Percentiles rank a stretch among this genome's conserved stretches.
Conservation (phyloP, 345 rosid genomes). For the Salix arbutifolia region DNA sequence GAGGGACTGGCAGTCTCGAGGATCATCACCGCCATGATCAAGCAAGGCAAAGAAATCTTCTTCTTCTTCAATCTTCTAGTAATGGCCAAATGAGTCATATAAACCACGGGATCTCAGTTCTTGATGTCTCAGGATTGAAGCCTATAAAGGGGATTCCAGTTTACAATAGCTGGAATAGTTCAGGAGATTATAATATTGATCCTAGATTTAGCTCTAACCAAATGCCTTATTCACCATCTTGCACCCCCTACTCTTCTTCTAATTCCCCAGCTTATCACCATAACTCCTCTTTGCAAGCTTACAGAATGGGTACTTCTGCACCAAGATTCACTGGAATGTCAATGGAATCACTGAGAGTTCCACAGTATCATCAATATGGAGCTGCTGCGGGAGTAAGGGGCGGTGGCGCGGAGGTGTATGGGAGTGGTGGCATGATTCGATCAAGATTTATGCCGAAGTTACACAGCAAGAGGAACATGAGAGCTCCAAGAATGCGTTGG, state of each 20-base stretch:
- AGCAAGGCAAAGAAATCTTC: conserved; percentile 3
- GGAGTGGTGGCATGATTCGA: conserved; percentile 31
- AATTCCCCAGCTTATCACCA: background rate
- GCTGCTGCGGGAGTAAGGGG: background rate
- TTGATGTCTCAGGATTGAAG: conserved; percentile 27
- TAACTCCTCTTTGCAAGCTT: background rate
- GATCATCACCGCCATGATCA: background rate
- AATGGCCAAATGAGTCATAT: conserved; percentile 4
- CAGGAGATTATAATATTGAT: conserved; percentile 15
- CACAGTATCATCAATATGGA: conserved; percentile 7
- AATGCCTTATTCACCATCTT: conserved; percentile 8
- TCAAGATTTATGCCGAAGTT: conserved; percentile 49
- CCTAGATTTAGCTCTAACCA: conserved; percentile 24
- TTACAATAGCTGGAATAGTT: conserved; percentile 15
- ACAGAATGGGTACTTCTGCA: conserved; percentile 1
- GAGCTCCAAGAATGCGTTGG: conserved; percentile 81
- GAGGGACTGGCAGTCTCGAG: background rate
- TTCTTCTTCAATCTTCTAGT: conserved; percentile 2
- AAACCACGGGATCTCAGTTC: conserved; percentile 29
- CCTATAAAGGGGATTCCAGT: conserved; percentile 54
- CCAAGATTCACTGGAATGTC: background rate
- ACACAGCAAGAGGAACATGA: conserved; percentile 49
- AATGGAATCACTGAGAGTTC: background rate
- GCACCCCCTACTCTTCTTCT: conserved; percentile 4
- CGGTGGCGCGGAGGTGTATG: conserved; percentile 16